A percentile compares a stretch with the other conserved stretches of the same genome.
Conservation (phyloP, 108 stramenopile genomes). For the Pseudonitzschia multiseries region DNA sequence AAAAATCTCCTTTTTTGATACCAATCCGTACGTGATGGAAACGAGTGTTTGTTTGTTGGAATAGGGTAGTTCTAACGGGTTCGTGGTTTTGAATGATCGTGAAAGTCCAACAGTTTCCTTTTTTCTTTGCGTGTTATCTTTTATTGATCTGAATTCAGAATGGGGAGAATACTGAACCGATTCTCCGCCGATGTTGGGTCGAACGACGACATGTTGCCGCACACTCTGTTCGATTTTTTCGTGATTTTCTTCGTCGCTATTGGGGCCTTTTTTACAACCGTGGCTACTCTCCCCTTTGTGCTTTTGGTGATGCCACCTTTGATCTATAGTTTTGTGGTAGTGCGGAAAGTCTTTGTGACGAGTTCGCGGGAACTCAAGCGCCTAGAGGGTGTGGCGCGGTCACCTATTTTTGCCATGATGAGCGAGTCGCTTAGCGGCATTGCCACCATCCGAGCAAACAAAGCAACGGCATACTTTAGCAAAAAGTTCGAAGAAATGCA, state of each 20-base stretch:
- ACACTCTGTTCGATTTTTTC: slow-evolving; percentile 75
- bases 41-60: background rate
- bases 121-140: background rate
- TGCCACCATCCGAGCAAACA: slow-evolving; percentile 87
- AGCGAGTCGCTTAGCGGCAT: slow-evolving; percentile 87
- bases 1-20: slow-evolving; percentile 88
- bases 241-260: slow-evolving; percentile 66
- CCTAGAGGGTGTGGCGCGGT: slow-evolving; percentile 82
- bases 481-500: slow-evolving; percentile 65
- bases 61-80: too few species aligned
- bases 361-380: slow-evolving; percentile 83
- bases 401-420: slow-evolving; percentile 87
- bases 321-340: slow-evolving; percentile 62
- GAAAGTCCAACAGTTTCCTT: background rate
- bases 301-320: slow-evolving; percentile 70
- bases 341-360: slow-evolving; percentile 73
- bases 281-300: slow-evolving; percentile 62
- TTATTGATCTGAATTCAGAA: background rate
- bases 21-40: slow-evolving; percentile 61
- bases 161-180: slow-evolving; percentile 89
- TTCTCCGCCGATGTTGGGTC: slow-evolving; percentile 79
- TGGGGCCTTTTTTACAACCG: slow-evolving; percentile 65
- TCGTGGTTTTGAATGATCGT: background rate
- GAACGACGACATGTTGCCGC: slow-evolving; percentile 76
- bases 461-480: slow-evolving; percentile 51